A percentile compares a stretch with the other conserved stretches of the same genome.
phyloP scores from a whole-genome alignment of 176 grass and related monocot genomes.

The Musa schizocarpa region DNA sequence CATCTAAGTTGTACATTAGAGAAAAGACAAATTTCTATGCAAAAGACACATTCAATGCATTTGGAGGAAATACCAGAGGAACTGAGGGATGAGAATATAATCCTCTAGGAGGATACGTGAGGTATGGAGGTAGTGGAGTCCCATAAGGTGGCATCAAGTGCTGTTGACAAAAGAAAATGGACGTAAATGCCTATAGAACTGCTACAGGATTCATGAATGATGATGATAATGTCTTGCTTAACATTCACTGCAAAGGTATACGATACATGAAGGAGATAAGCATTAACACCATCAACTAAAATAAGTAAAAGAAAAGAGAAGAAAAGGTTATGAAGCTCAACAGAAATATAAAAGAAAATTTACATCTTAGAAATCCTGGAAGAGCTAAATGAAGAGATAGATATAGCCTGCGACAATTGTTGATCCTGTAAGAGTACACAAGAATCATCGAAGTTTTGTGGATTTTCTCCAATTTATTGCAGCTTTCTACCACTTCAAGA shows the following conservation, averaged over 20 bases:
- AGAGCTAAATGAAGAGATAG: neutral
- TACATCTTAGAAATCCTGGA: neutral
- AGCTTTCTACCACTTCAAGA: neutral
- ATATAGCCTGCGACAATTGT: too few relatives aligned
- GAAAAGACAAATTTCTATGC: neutral
- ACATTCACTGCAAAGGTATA: neutral
- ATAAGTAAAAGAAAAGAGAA: neutral
- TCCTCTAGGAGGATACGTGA: slow-evolving; percentile 89
- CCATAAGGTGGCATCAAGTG: slow-evolving; percentile 85
- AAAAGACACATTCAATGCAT: neutral
- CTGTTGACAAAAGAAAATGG: slow-evolving; percentile 36
- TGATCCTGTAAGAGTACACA: neutral
- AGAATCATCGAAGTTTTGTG: neutral
- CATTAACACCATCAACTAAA: neutral
- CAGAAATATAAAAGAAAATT: neutral
- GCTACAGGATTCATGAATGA: neutral
- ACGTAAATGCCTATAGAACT: neutral
- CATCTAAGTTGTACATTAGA: neutral
- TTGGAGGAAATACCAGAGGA: slow-evolving; percentile 42
- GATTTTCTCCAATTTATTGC: neutral
- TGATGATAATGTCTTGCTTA: neutral
- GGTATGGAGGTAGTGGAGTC: slow-evolving; percentile 53
- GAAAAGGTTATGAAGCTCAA: neutral
- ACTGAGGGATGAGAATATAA: slow-evolving; percentile 93
- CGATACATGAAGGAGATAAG: neutral